Evolutionary conservation across 2,329 filamentous ascomycete genomes (phyloP).

Genomic region (Zymoseptoria passerinii): DNA sequence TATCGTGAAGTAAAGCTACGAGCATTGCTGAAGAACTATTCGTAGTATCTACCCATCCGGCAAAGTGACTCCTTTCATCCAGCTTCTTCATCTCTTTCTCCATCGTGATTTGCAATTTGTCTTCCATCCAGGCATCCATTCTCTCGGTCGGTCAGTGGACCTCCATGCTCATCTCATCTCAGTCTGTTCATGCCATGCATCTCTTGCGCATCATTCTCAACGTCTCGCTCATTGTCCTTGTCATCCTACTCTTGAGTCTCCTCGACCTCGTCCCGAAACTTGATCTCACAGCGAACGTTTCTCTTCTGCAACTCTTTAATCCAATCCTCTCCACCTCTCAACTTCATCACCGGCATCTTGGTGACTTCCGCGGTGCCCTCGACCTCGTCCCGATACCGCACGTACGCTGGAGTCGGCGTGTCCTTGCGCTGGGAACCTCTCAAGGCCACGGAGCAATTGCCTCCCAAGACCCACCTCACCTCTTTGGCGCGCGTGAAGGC

Average conservation of each 20-base stretch:
- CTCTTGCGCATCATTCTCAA: neutral
- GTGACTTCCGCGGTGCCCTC: neutral
- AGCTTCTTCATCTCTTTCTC: neutral
- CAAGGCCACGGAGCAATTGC: neutral
- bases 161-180: neutral
- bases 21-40: neutral
- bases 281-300: neutral
- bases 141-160: neutral
- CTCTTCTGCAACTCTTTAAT: constrained; percentile 1
- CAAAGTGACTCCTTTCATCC: neutral
- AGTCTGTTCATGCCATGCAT: neutral
- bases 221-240: neutral
- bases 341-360: neutral
- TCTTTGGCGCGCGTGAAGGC: constrained; percentile 11
- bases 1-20: neutral
- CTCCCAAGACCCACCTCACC: constrained; percentile 11
- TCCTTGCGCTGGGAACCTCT: neutral
- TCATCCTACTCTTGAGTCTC: neutral
- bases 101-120: neutral
- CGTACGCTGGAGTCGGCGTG: neutral
- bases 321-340: neutral
- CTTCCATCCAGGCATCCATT: neutral
- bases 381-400: constrained; percentile 2
- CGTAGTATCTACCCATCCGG: neutral
- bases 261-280: neutral